Evolutionary conservation across 306 rosid genomes (phyloP).

Genomic region (Medicago truncatula): DNA sequence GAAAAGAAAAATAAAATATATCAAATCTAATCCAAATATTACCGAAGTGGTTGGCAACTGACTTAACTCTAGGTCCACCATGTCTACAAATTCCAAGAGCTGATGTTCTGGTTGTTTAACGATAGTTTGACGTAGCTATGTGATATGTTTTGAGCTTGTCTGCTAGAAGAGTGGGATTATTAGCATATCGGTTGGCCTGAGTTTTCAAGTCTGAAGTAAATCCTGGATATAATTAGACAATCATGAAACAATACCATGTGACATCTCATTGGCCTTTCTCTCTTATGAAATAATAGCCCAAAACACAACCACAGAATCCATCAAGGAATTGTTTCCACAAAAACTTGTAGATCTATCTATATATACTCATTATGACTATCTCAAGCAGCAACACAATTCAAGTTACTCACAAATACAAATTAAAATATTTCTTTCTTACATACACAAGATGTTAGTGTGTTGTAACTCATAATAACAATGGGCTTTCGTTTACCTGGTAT

Average conservation of each 20-base stretch:
- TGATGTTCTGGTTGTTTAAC: too few species aligned
- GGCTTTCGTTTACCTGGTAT: neutral
- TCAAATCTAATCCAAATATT: neutral
- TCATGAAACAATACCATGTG: neutral
- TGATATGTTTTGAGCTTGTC: too few species aligned
- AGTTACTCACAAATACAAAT: neutral
- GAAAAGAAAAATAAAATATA: too few species aligned
- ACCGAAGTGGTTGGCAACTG: too few species aligned
- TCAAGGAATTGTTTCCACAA: neutral
- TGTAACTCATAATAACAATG: neutral
- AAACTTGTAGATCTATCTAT: neutral
- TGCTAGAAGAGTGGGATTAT: too few species aligned
- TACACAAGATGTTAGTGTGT: neutral
- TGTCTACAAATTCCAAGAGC: too few species aligned
- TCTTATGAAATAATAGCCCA: neutral
- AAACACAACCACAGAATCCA: too few species aligned
- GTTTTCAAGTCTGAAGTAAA: neutral
- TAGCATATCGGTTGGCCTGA: neutral
- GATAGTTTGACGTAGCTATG: too few species aligned
- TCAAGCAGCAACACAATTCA: neutral
- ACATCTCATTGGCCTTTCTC: too few species aligned
- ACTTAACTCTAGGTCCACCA: too few species aligned
- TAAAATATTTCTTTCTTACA: neutral
- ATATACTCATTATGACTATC: neutral
- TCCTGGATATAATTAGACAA: too few species aligned